Base-by-base conservation (phyloP, 2,329 filamentous ascomycete genomes). In the Hypoxylon sp. region DNA sequence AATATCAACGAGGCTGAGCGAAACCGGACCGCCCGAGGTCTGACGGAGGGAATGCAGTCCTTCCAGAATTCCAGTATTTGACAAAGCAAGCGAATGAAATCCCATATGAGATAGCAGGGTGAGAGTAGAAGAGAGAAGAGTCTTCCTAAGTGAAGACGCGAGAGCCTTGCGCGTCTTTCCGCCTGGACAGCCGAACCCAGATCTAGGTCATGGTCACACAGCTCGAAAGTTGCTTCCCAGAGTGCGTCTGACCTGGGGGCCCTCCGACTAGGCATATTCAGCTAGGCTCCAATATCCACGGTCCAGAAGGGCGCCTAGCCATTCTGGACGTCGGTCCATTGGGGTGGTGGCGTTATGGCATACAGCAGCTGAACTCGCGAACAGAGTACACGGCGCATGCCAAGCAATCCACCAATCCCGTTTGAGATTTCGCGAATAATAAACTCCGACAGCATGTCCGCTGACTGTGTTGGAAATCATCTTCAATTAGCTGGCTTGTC, bases 351-450 rank as follows among this genome's bases (percentile, higher is more conserved):
- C 53, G 52, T 51, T 57, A 40, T 57, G 57, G 53, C 55, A 45
- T 63, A 59, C 62, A 66, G 59, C 52, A 65, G 64, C 64, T 67
- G 64, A 67, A 66, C 53, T 56, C 26, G 56, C 55, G 15, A 29
- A 43, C 55, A 49, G 32, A 45, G 37, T 26, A 23, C 32, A 20
- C 27, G 45, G 16, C 40, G 46, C 40, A n/a, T 46, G 53, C 53
- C 53, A 59, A 59, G 52, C 30, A 51, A 16, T 16, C 29, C 7
- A 17, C 36, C 25, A 57, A 47, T 41, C 40, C 16, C 12, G 4
- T 25, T 11, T 21, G 23, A 23, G 21, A 13, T 35, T 38, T 53
- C 20, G 19, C 23, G 17, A 31, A 21, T 26, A 45, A 38, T 26
- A 27, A 38, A 48, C n/a, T 26, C 16, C 3, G 16, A 29, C n/a